Evolutionary conservation across 164 flowering plant species (phyloP).

Genomic region (Paratinospora sagittata): DNA sequence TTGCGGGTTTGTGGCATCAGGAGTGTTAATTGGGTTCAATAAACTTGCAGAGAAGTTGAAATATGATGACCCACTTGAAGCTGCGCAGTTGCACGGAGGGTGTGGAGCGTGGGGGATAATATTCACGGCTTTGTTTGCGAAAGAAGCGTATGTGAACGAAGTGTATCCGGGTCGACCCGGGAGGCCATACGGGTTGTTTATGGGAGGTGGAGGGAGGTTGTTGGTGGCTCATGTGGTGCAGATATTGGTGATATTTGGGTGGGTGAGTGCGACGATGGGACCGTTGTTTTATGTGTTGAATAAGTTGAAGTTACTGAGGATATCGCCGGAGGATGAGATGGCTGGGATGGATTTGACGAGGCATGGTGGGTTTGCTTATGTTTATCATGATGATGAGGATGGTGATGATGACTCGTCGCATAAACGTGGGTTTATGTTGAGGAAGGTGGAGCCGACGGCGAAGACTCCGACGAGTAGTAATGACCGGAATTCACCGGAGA

Average conservation of each 20-base stretch:
- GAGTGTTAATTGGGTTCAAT: constrained; percentile 53
- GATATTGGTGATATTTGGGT: constrained; percentile 54
- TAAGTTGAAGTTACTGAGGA: constrained; percentile 45
- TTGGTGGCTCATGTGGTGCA: constrained; percentile 64
- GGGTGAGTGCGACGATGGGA: constrained; percentile 82
- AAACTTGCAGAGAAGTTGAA: constrained; percentile 39
- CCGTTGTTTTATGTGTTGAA: constrained; percentile 46
- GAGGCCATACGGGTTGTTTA: constrained; percentile 63
- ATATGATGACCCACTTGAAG: constrained; percentile 79
- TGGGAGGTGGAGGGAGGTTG: constrained; percentile 72
- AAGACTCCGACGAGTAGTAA: constrained; percentile 6
- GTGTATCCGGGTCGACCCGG: constrained; percentile 40
- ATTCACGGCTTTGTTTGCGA: constrained; percentile 67
- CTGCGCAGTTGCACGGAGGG: constrained; percentile 78
- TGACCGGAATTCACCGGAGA: not conserved
- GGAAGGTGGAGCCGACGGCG: constrained; percentile 11
- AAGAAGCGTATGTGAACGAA: constrained; percentile 43
- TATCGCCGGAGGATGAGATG: constrained; percentile 69
- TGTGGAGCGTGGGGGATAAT: constrained; percentile 86
- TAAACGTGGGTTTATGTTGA: constrained; percentile 12
- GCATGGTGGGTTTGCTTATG: constrained; percentile 76
- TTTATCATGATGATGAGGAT: constrained; percentile 34
- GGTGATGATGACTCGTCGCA: constrained; percentile 13
- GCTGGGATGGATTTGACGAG: constrained; percentile 82
- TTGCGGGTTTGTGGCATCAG: constrained; percentile 64